Conservation (phyloP, 2,329 filamentous ascomycete genomes). For the Oidium heveae region DNA sequence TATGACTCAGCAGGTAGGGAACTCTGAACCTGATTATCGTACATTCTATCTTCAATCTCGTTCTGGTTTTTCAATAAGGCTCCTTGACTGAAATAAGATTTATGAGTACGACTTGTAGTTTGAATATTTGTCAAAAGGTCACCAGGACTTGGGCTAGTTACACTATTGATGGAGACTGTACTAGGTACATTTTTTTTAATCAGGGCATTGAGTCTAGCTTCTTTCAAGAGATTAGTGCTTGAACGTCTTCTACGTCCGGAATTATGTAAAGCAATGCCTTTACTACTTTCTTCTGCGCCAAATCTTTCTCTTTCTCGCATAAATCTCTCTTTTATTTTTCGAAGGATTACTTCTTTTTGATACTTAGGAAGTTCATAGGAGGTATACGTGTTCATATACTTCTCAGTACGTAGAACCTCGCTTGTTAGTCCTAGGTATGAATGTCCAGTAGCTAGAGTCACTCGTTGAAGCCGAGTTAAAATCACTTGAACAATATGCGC, state of each 20-base stretch:
- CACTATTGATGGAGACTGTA: conserved; percentile 10
- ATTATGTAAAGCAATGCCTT: conserved; percentile 91
- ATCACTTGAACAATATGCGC: conserved; percentile 97
- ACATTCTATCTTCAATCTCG: conserved; percentile 9
- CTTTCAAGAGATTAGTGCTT: conserved; percentile 51
- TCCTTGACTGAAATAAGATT: conserved; percentile 3
- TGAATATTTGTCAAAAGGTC: conserved; percentile 64
- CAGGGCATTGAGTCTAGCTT: conserved; percentile 22
- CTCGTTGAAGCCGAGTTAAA: conserved; percentile 73
- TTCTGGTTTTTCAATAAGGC: not conserved
- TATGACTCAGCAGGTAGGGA: conserved; percentile 22
- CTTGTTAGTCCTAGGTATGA: conserved; percentile 78
- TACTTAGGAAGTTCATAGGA: conserved; percentile 79
- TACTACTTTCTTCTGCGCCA: conserved; percentile 55
- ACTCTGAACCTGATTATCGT: conserved; percentile 9
- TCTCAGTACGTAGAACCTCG: conserved; percentile 80
- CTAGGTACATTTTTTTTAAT: conserved; percentile 9
- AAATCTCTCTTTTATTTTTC: conserved; percentile 83
- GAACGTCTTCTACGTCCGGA: conserved; percentile 39
- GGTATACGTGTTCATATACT: conserved; percentile 81
- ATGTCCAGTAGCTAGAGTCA: conserved; percentile 84
- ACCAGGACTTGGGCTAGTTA: conserved; percentile 34
- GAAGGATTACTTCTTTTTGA: conserved; percentile 57
- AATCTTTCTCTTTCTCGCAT: conserved; percentile 59
- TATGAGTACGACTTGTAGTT: conserved; percentile 23